Evolutionary conservation across 805 yeast species (phyloP), one percentile per base, ranked within the genome.

Genomic region (Debaryomyces tyrocola): DNA sequence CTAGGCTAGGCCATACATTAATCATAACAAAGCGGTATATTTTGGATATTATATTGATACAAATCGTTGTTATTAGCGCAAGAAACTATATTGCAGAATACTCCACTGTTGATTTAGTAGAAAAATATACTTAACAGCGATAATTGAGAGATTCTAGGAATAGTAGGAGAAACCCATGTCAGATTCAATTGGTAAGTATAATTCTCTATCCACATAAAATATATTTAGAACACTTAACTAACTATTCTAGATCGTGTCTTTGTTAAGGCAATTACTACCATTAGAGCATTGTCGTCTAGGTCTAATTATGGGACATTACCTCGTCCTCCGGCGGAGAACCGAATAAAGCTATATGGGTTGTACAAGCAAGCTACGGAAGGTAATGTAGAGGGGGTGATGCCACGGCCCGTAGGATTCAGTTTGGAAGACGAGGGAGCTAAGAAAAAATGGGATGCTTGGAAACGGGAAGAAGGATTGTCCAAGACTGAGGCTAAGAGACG

Each of bases 361-460:
- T 89, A 88, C 67, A 90, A 89, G 57, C 96, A 89, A 60, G 91
- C 96, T 1, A 89, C 95, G 4, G 92, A 87, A 64, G 96, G 96
- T 6, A 82, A 89, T 61, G 90, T 87, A 7, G 78, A 77, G 40
- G 84, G 84, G 2, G 73, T 85, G 36, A 77, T 86, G 81, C 76
- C 78, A 2, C 68, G 90, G 40, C 92, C 92, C 0, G 63, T 65
- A 1, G 91, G 90, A 4, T 64, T 62, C 36, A 64, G 78, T 1
- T 70, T 79, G 7, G 89, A 83, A 52, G 88, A 82, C 56, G 84
- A 78, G 52, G 84, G 83, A 3, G 85, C 85, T 8, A 79, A 79
- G 58, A 77, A 82, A 54, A 88, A 89, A 61, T 87, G 90, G 85
- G 91, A 86, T 55, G 90, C 96, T 0, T 89, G 96, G 96, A 82